These are phyloP conservation scores for Solanum hybrid DNA, from an alignment of 305 asterid species.

Conservation along the genomic window DNA sequence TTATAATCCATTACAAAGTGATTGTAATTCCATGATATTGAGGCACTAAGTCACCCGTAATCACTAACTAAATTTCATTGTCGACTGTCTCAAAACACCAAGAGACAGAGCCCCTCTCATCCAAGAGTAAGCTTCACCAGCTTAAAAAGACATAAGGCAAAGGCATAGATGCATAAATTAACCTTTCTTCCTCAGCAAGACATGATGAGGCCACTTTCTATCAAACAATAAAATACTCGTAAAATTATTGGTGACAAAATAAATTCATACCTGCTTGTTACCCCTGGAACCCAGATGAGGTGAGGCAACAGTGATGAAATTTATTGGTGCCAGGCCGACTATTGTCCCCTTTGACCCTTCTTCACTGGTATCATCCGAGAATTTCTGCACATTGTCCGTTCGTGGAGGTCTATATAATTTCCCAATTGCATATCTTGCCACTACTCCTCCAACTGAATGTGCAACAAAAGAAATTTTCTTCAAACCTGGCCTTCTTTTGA, in stretches of 20 bases:
- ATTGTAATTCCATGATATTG: neutral
- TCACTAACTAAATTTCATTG: neutral
- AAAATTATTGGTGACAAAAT: neutral
- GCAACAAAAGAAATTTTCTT: conserved; percentile 83
- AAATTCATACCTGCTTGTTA: conserved; percentile 69
- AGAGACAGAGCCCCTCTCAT: neutral
- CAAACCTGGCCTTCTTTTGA: conserved; percentile 51
- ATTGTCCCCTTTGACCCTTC: conserved; percentile 58
- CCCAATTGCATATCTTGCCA: conserved; percentile 92
- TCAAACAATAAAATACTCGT: neutral
- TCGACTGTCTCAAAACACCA: neutral
- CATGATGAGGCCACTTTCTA: neutral
- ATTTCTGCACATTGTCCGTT: conserved; percentile 30
- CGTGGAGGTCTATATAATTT: conserved; percentile 53
- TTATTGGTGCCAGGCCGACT: conserved; percentile 76
- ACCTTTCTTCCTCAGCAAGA: neutral
- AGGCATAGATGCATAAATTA: neutral
- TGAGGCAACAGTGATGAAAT: conserved; percentile 85
- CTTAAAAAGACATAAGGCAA: neutral
- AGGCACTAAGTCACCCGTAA: neutral
- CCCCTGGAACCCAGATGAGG: conserved; percentile 99
- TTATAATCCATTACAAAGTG: neutral
- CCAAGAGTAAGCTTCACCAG: neutral
- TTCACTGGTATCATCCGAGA: conserved; percentile 22
- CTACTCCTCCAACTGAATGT: conserved; percentile 97